phyloP scores from a whole-genome alignment of 441 rosid species.

The Pelargonium cotyledonis region DNA sequence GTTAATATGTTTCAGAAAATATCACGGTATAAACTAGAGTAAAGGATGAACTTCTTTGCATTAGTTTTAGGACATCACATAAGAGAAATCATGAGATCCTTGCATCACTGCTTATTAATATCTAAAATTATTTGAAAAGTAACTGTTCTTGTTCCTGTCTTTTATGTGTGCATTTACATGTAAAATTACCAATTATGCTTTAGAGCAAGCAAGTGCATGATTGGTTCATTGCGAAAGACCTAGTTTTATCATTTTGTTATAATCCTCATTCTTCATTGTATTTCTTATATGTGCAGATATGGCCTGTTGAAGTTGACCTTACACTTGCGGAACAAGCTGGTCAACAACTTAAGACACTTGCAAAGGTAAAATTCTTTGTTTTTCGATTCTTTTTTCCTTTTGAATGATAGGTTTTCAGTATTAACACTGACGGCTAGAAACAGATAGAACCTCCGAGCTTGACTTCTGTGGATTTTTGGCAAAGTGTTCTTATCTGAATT shows the following conservation, averaged over 20 bases:
- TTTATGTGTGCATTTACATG: neutral
- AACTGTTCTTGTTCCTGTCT: too few relatives aligned
- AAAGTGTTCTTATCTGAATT: neutral
- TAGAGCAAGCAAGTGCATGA: too few relatives aligned
- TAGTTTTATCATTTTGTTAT: neutral
- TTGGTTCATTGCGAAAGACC: neutral
- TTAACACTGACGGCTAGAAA: neutral
- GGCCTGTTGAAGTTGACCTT: slow-evolving; percentile 79
- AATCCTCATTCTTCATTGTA: neutral
- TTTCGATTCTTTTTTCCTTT: neutral
- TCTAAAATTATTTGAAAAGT: neutral
- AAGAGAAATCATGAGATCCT: neutral
- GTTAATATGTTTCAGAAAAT: neutral
- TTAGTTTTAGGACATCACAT: neutral
- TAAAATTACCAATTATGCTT: neutral
- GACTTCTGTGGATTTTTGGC: neutral
- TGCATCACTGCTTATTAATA: neutral
- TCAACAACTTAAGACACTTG: slow-evolving; percentile 64
- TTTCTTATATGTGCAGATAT: slow-evolving; percentile 41
- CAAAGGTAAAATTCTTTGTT: slow-evolving; percentile 46
- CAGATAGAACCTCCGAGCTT: neutral
- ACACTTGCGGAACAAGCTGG: slow-evolving; percentile 78
- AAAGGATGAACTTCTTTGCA: neutral
- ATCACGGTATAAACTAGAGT: neutral
- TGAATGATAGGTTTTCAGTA: neutral